Evolutionary conservation across 495 filamentous ascomycete genomes (phyloP).

Genomic region (Pyronema omphalodes): DNA sequence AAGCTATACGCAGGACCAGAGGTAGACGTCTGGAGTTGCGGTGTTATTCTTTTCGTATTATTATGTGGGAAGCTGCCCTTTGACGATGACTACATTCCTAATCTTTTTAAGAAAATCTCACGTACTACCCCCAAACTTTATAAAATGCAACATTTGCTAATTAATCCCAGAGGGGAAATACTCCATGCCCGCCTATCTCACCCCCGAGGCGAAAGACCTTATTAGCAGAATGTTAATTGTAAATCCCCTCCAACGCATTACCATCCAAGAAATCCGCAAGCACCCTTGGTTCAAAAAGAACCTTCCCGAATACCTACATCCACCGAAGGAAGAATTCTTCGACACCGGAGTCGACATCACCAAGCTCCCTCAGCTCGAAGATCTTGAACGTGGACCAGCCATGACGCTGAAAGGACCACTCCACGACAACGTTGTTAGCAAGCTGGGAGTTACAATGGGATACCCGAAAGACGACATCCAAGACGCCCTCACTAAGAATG

Average conservation of each 20-base stretch:
- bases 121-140: conserved; percentile 7
- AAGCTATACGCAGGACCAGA: conserved; percentile 96
- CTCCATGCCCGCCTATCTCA: conserved; percentile 71
- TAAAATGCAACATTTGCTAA: conserved; percentile 7
- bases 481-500: conserved; percentile 73
- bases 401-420: conserved; percentile 67
- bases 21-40: conserved; percentile 98
- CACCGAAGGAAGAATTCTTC: conserved; percentile 80
- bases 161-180: conserved; percentile 50
- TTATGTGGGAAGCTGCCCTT: conserved; percentile 84
- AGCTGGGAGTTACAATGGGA: conserved; percentile 93
- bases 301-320: conserved; percentile 66
- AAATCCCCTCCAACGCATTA: conserved; percentile 83
- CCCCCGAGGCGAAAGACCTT: conserved; percentile 60
- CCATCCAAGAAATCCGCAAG: conserved; percentile 78
- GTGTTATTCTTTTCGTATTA: conserved; percentile 92
- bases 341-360: conserved; percentile 83
- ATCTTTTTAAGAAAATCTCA: conserved; percentile 74
- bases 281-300: conserved; percentile 89
- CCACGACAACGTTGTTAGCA: conserved; percentile 76
- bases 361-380: conserved; percentile 65
- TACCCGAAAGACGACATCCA: conserved; percentile 89
- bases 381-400: conserved; percentile 59
- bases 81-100: conserved; percentile 88
- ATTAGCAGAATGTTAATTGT: conserved; percentile 90